A percentile compares a stretch with the other conserved stretches of the same genome.
These are phyloP conservation scores for Melampsora larici-populina DNA, from an alignment of 1,284 basidiomycete genomes.

Conservation along the genomic window DNA sequence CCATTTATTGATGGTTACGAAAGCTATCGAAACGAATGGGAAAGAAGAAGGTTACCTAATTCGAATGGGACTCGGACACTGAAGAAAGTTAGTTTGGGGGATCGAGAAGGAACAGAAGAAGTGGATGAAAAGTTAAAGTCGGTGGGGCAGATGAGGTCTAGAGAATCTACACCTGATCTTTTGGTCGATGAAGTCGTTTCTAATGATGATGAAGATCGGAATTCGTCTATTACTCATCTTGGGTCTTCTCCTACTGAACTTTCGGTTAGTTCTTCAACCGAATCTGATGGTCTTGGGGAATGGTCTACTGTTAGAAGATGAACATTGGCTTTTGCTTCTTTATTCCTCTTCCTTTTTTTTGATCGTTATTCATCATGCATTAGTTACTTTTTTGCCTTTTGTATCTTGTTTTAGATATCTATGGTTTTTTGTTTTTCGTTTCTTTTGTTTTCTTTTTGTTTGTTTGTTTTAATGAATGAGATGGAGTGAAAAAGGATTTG, in stretches of 20 bases:
- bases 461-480: too few relatives aligned
- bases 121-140: too few relatives aligned
- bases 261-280: background rate
- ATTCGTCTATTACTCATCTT: background rate
- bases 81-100: too few relatives aligned
- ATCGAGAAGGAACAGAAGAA: too few relatives aligned
- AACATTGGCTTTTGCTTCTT: background rate
- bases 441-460: too few relatives aligned
- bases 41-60: constrained; percentile 53
- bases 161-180: background rate
- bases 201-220: background rate
- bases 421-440: background rate
- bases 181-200: background rate
- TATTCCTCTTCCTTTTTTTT: background rate
- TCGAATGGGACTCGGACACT: background rate
- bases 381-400: background rate
- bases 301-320: background rate
- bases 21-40: constrained; percentile 82
- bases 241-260: background rate
- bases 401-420: background rate
- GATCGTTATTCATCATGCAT: background rate
- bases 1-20: constrained; percentile 87
- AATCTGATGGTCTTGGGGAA: background rate
- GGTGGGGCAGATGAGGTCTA: too few relatives aligned
- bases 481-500: too few relatives aligned